A percentile compares a stretch with the other conserved stretches of the same genome.
Conservation (phyloP, 179 eudicot genomes). For the Beta macrorhiza region DNA sequence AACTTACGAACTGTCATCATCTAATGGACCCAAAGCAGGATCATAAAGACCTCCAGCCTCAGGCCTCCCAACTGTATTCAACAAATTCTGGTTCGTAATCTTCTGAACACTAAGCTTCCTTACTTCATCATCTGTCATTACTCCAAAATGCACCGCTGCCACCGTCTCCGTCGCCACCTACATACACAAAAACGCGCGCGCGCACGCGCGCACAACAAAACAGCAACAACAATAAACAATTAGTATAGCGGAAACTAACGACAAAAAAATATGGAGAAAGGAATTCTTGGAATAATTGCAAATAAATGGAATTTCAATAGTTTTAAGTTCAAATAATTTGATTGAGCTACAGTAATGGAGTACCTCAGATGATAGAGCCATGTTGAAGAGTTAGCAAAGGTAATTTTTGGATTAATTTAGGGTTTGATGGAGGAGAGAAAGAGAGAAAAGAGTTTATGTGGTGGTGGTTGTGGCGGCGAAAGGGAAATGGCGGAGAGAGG, state of each 20-base stretch:
- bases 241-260: background rate
- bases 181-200: too few relatives aligned
- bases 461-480: background rate
- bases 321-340: too few relatives aligned
- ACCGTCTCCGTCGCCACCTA: conserved; percentile 54
- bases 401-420: background rate
- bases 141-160: conserved; percentile 59
- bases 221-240: background rate
- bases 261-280: too few relatives aligned
- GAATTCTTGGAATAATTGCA: too few relatives aligned
- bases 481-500: background rate
- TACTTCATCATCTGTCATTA: conserved; percentile 75
- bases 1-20: conserved; percentile 52
- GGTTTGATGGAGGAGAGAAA: background rate
- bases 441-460: background rate
- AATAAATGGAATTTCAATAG: too few relatives aligned
- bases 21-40: conserved; percentile 71
- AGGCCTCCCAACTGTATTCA: conserved; percentile 44
- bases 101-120: conserved; percentile 57
- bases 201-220: too few relatives aligned
- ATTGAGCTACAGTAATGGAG: too few relatives aligned
- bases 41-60: conserved; percentile 80
- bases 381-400: background rate
- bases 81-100: conserved; percentile 56
- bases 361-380: too few relatives aligned